Evolutionary conservation across 2,329 filamentous ascomycete genomes (phyloP).

Genomic region (Stemphylium vesicarium): DNA sequence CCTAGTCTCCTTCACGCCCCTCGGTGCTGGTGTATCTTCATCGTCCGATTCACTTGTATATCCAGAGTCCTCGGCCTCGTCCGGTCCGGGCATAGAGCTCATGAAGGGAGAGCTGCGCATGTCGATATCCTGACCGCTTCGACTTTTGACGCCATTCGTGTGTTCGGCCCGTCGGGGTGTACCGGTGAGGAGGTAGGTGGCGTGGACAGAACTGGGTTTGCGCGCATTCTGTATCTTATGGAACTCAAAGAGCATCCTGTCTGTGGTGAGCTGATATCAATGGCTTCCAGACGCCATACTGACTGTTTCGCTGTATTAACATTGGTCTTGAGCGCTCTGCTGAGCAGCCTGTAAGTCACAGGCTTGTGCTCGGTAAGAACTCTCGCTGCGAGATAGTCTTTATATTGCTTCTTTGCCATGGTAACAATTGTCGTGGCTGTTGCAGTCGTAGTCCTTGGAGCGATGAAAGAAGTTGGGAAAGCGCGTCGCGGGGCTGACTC

Average conservation of each 20-base stretch:
- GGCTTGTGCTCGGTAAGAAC: slow-evolving; percentile 77
- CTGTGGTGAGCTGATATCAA: slow-evolving; percentile 23
- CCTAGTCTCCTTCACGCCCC: slow-evolving; percentile 59
- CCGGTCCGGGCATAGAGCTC: slow-evolving; percentile 65
- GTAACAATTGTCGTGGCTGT: slow-evolving; percentile 1
- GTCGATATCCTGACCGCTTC: slow-evolving; percentile 68
- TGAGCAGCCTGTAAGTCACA: slow-evolving; percentile 85
- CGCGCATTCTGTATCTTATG: slow-evolving; percentile 78
- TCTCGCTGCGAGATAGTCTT: slow-evolving; percentile 74
- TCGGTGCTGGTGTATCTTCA: slow-evolving; percentile 51
- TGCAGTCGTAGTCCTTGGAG: neutral
- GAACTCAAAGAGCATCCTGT: slow-evolving; percentile 86
- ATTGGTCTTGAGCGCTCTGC: slow-evolving; percentile 81
- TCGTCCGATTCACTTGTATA: slow-evolving; percentile 26
- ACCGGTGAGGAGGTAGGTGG: slow-evolving; percentile 89
- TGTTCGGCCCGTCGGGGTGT: slow-evolving; percentile 55
- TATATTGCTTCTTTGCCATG: slow-evolving; percentile 66
- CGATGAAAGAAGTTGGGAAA: slow-evolving; percentile 9
- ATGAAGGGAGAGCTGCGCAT: slow-evolving; percentile 72
- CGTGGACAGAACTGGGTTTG: slow-evolving; percentile 77
- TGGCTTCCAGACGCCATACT: slow-evolving; percentile 31
- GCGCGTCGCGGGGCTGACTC: slow-evolving; percentile 35
- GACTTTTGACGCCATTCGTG: slow-evolving; percentile 48
- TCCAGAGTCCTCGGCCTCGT: slow-evolving; percentile 38
- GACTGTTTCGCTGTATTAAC: slow-evolving; percentile 90